These are phyloP conservation scores for Diaporthe ilicicola DNA, from an alignment of 2,329 filamentous ascomycete species.

Conservation along the genomic window DNA sequence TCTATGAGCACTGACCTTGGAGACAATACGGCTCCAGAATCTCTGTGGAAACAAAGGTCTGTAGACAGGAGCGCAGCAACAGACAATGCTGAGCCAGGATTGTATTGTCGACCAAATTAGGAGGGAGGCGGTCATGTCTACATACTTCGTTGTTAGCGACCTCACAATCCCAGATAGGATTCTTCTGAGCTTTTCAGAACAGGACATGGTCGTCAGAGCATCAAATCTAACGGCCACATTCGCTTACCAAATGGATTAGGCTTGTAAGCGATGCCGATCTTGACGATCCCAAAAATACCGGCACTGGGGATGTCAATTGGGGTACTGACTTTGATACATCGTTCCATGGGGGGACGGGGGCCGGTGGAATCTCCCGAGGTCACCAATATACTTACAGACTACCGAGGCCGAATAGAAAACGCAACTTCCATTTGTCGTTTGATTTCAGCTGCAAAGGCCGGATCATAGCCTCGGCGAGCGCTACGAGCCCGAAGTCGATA, in stretches of 20 bases:
- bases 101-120: not conserved
- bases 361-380: not conserved
- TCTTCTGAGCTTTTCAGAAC: too few species aligned
- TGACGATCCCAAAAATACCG: not conserved
- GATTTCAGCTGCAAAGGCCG: not conserved
- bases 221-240: too few species aligned
- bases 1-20: not conserved
- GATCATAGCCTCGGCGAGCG: not conserved
- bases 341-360: accelerated
- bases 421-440: not conserved
- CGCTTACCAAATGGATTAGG: not conserved
- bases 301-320: not conserved
- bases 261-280: not conserved
- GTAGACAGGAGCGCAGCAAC: not conserved
- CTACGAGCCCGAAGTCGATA: not conserved
- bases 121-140: not conserved
- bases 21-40: not conserved
- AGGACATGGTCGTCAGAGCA: too few species aligned
- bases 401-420: not conserved
- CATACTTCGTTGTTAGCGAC: not conserved
- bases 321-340: not conserved
- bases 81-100: not conserved
- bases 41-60: not conserved
- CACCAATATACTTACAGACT: not conserved
- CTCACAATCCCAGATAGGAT: not conserved